Evolutionary conservation across 805 yeast species (phyloP).

Genomic region (Sungouiella blattae): DNA sequence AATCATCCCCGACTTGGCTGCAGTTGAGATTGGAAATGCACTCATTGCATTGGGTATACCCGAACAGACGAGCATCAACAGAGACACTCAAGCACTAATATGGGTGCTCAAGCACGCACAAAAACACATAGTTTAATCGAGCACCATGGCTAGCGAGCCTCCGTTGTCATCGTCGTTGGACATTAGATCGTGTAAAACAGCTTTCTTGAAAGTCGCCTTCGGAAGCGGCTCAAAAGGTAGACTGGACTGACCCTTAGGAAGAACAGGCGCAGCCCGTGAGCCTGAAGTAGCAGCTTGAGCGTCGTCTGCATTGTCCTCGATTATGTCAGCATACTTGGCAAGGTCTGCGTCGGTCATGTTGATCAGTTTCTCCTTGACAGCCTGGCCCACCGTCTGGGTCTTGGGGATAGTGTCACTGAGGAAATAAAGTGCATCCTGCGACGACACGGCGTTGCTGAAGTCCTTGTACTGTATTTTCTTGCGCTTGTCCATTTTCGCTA

Average conservation of each 20-base stretch:
- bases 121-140: conserved; percentile 8
- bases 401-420: conserved; percentile 66
- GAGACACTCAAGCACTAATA: conserved; percentile 25
- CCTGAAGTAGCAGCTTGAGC: conserved; percentile 1
- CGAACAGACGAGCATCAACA: conserved; percentile 13
- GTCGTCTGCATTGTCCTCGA: conserved; percentile 6
- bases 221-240: conserved; percentile 22
- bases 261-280: conserved; percentile 4
- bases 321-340: conserved; percentile 3
- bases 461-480: conserved; percentile 71
- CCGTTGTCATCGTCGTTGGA: conserved; percentile 15
- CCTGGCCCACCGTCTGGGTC: conserved; percentile 47
- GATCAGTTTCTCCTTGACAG: conserved; percentile 43
- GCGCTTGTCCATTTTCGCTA: conserved; percentile 62
- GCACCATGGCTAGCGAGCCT: conserved; percentile 7
- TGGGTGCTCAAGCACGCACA: conserved; percentile 25
- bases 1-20: conserved; percentile 36
- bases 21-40: conserved; percentile 32
- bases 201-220: conserved; percentile 22
- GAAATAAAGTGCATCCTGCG: conserved; percentile 59
- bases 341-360: conserved; percentile 13
- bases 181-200: conserved; percentile 34
- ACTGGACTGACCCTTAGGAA: conserved; percentile 42
- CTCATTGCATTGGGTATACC: conserved; percentile 28
- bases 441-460: conserved; percentile 59